A percentile compares a stretch with the other conserved stretches of the same genome.
These are phyloP conservation scores for Hypholoma sublateritium DNA, from an alignment of 768 basidiomycete species.

Conservation along the genomic window DNA sequence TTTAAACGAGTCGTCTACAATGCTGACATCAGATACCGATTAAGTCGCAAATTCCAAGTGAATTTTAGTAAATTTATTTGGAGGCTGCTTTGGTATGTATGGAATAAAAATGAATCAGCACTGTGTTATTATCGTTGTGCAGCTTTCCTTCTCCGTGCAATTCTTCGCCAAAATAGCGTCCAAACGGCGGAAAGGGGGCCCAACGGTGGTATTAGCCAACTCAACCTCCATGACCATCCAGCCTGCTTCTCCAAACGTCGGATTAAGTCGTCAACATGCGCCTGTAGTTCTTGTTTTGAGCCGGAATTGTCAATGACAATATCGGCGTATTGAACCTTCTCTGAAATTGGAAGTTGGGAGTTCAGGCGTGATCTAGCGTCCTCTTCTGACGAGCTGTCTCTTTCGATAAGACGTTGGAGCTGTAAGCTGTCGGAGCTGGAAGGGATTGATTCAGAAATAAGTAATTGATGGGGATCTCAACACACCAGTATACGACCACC, in stretches of 20 bases:
- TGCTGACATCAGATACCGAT: not conserved
- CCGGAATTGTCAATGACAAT: constrained; percentile 89
- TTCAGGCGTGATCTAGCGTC: constrained; percentile 75
- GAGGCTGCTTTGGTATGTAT: not conserved
- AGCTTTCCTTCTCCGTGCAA: not conserved
- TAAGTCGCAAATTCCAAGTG: not conserved
- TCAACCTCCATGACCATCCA: constrained; percentile 60
- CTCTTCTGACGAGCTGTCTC: constrained; percentile 63
- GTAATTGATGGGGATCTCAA: not conserved
- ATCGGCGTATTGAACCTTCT: constrained; percentile 86
- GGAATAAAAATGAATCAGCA: not conserved
- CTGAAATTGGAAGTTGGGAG: constrained; percentile 76
- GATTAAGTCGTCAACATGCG: constrained; percentile 49
- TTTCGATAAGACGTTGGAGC: constrained; percentile 74
- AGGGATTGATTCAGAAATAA: not conserved
- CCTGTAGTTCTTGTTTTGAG: constrained; percentile 61
- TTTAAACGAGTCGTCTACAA: constrained; percentile 4
- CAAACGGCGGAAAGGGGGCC: constrained; percentile 46
- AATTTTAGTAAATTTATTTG: not conserved
- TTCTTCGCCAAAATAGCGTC: constrained; percentile 25
- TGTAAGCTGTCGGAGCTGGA: constrained; percentile 80
- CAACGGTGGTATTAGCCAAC: constrained; percentile 59
- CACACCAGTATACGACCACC: constrained; percentile 90
- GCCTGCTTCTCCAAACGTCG: constrained; percentile 40
- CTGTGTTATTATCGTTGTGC: not conserved